Conservation (phyloP, 345 rosid genomes). For the Gossypium thurberi region DNA sequence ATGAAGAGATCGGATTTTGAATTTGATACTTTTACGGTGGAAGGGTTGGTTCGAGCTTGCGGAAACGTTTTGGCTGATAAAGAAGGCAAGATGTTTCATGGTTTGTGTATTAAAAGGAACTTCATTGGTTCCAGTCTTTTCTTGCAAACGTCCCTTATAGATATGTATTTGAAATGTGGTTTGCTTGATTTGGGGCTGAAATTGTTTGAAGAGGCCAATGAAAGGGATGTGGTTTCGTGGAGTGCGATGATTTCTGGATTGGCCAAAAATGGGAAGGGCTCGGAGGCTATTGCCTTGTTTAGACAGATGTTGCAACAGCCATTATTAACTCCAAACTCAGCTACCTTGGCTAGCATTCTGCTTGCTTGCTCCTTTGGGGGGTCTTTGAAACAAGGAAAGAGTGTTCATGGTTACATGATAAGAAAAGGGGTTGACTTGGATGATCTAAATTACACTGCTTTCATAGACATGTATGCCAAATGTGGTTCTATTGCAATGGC, state of each 20-base stretch:
- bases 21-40: conserved; percentile 28
- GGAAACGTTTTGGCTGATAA: conserved; percentile 32
- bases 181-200: conserved; percentile 7
- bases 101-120: conserved; percentile 28
- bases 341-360: conserved; percentile 36
- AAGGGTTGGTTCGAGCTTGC: conserved; percentile 40
- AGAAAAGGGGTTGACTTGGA: conserved; percentile 39
- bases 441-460: conserved; percentile 30
- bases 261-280: conserved; percentile 36
- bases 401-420: conserved; percentile 43
- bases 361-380: conserved; percentile 48
- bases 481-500: conserved; percentile 37
- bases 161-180: conserved; percentile 50
- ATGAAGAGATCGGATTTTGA: conserved; percentile 33
- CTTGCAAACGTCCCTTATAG: conserved; percentile 35
- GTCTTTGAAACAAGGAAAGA: conserved; percentile 37
- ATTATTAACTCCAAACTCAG: conserved; percentile 37
- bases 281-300: conserved; percentile 42
- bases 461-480: conserved; percentile 53
- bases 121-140: conserved; percentile 23
- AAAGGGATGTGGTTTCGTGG: conserved; percentile 52
- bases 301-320: conserved; percentile 37
- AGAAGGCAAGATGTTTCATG: conserved; percentile 44
- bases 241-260: conserved; percentile 45
- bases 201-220: conserved; percentile 31